Evolutionary conservation across 2,329 filamentous ascomycete species (phyloP).

Genomic region (Teratosphaeria zuluensis): DNA sequence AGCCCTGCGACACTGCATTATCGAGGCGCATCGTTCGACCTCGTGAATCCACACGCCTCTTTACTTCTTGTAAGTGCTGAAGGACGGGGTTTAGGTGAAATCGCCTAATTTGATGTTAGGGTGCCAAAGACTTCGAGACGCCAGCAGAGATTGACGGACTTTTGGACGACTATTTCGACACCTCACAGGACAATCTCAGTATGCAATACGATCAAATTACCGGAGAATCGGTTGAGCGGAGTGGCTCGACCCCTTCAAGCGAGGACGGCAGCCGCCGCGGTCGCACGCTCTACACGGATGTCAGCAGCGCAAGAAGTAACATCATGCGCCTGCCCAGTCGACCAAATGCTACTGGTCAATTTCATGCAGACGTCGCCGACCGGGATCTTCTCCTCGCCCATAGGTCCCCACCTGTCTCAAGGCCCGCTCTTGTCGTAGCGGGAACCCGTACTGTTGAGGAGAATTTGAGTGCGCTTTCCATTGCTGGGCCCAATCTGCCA

Average conservation of each 20-base stretch:
- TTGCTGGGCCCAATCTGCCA: neutral
- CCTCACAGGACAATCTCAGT: constrained; percentile 3
- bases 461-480: neutral
- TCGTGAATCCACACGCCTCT: constrained; percentile 26
- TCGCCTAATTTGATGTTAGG: constrained; percentile 3
- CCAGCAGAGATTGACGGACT: constrained; percentile 25
- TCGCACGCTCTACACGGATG: constrained; percentile 18
- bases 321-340: constrained; percentile 14
- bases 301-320: constrained; percentile 18
- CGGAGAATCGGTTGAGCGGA: constrained; percentile 5
- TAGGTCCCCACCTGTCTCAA: neutral
- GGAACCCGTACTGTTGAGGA: neutral
- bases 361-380: neutral
- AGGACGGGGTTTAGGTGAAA: neutral
- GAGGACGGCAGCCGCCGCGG: constrained; percentile 9
- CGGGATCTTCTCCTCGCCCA: neutral
- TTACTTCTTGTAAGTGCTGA: constrained; percentile 13
- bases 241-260: constrained; percentile 8
- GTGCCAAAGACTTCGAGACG: constrained; percentile 19
- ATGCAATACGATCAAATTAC: constrained; percentile 5
- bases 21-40: constrained; percentile 24
- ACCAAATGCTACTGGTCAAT: neutral
- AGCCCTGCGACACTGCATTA: constrained; percentile 22
- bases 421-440: neutral
- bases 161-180: constrained; percentile 23